Evolutionary conservation across 768 basidiomycete genomes (phyloP).

Genomic region (Naganishia vishniacii): DNA sequence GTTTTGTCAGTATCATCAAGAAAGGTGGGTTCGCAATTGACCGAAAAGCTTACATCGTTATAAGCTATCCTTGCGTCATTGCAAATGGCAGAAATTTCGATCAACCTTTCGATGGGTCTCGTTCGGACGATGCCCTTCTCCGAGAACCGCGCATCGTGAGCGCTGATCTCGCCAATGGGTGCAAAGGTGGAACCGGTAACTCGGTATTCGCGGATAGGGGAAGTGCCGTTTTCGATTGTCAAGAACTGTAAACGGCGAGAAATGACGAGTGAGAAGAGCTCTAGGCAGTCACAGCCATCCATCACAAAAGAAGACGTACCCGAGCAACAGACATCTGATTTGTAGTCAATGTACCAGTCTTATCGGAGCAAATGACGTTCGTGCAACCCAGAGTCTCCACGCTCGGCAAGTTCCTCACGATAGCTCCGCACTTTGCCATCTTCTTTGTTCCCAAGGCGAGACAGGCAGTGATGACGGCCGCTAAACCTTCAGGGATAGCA

Average conservation of each 20-base stretch:
- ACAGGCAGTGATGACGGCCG: conserved; percentile 95
- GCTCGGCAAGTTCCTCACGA: conserved; percentile 89
- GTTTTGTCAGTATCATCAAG: conserved; percentile 92
- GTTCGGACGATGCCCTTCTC: conserved; percentile 54
- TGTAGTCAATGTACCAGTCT: conserved; percentile 84
- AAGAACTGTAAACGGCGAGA: conserved; percentile 58
- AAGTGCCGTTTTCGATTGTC: conserved; percentile 59
- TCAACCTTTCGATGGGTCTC: conserved; percentile 53
- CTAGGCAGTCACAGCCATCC: not conserved
- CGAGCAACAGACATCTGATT: conserved; percentile 92
- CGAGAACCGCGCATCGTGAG: conserved; percentile 60
- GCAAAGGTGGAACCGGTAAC: conserved; percentile 93
- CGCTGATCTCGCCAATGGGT: conserved; percentile 68
- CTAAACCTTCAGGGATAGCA: conserved; percentile 96
- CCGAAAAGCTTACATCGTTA: conserved; percentile 62
- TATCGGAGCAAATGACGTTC: conserved; percentile 97
- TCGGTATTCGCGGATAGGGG: conserved; percentile 59
- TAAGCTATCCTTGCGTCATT: conserved; percentile 91
- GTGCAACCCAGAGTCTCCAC: conserved; percentile 97
- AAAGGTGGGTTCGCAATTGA: conserved; percentile 83
- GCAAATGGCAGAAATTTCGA: conserved; percentile 86
- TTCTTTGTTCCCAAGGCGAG: conserved; percentile 95
- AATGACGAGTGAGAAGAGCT: not conserved
- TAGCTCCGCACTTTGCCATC: conserved; percentile 98
- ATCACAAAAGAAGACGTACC: conserved; percentile 50